Evolutionary conservation across 2,329 filamentous ascomycete genomes (phyloP).

Genomic region (Niveomyces coronatus): DNA sequence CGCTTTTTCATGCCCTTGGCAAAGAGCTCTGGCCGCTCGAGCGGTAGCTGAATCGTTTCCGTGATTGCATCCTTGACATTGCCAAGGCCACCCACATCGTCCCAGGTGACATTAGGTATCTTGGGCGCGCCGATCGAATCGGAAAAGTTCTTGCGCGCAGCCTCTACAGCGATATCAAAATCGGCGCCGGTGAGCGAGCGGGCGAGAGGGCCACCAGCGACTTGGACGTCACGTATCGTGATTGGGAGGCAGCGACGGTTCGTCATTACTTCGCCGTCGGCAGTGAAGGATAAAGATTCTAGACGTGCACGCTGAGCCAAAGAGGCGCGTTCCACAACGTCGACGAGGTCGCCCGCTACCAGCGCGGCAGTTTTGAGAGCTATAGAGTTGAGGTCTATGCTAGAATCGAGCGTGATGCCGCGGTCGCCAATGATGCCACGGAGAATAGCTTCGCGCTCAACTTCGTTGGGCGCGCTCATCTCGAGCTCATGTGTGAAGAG

Average conservation of each 20-base stretch:
- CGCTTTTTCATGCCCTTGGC: slow-evolving; percentile 98
- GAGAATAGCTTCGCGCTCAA: slow-evolving; percentile 81
- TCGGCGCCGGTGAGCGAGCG: slow-evolving; percentile 72
- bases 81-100: slow-evolving; percentile 84
- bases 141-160: slow-evolving; percentile 93
- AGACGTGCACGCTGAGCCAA: slow-evolving; percentile 68
- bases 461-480: slow-evolving; percentile 85
- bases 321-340: slow-evolving; percentile 84
- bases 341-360: slow-evolving; percentile 86
- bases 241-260: slow-evolving; percentile 31
- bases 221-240: slow-evolving; percentile 71
- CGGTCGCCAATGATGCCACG: slow-evolving; percentile 66
- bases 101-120: slow-evolving; percentile 94
- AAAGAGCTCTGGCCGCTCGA: slow-evolving; percentile 86
- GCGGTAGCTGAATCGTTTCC: slow-evolving; percentile 89
- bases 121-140: slow-evolving; percentile 96
- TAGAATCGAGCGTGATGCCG: slow-evolving; percentile 65
- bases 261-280: slow-evolving; percentile 26
- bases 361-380: slow-evolving; percentile 93
- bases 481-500: slow-evolving; percentile 94
- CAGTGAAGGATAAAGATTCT: slow-evolving; percentile 53
- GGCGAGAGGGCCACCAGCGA: slow-evolving; percentile 73
- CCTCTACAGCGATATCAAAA: slow-evolving; percentile 88
- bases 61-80: slow-evolving; percentile 96
- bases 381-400: slow-evolving; percentile 74